Base-by-base conservation (phyloP, 495 filamentous ascomycete species). In the Aspergillus sclerotioniger region DNA sequence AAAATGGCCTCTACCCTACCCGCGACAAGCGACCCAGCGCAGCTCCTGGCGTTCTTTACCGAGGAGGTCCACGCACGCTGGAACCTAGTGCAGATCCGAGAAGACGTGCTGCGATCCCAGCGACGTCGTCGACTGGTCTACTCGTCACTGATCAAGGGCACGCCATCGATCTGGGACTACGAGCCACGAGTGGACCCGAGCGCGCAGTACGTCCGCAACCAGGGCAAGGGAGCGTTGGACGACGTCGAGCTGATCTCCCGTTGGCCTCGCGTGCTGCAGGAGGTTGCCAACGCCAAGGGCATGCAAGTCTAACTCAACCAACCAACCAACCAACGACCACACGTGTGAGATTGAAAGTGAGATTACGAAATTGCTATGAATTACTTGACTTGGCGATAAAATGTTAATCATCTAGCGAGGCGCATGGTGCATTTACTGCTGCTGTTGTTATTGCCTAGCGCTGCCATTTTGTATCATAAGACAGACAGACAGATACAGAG, bases 101-200 rank as follows among this genome's bases (percentile, higher is more conserved):
- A 80, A 37, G 79, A 88, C 28, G 90, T 92, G 0, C 64, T 92
- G 20, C 61, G 71, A 15, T 88, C 85, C 39, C 91, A 96, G 76
- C 82, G 90, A 10, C 82, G 82, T 44, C 79, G 91, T 10, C 77
- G 84, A 28, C 68, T 94, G 6, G 87, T 89, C 28, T 92, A 89
- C 84, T 80, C 77, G 17, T 90, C 91, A 6, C 71, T 96, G 58
- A 85, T 82, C 60, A 75, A 84, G 71, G 91, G 91, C 35, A 74
- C 73, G 29, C 89, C 85, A 31, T 80, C 80, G 0, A 77, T 80
- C 59, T 96, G 91, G 91, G 91, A 96, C 65, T 88, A 84, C 66
- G 82, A 91, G 70, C 89, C 89, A 0, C 74, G 73, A 10, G 83
- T 89, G 58, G 88, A 92, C 70, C 85, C 88, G 8, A 78, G 82